phyloP scores from a whole-genome alignment of 441 rosid species.

The Isatis lusitanica region DNA sequence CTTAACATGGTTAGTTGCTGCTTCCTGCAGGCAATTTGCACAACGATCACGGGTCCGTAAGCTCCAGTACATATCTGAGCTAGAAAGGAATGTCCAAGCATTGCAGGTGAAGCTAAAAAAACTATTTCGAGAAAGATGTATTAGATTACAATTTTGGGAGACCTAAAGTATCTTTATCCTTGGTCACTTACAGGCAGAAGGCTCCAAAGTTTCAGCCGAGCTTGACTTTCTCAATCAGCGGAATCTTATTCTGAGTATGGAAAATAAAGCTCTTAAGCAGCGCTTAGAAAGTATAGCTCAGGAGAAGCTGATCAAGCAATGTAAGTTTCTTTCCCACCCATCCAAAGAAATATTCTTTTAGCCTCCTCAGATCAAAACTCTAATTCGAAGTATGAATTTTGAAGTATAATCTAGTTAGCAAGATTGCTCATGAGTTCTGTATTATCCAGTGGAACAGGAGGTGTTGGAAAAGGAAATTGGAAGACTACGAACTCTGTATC shows the following conservation, averaged over 20 bases:
- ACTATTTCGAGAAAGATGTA: background rate
- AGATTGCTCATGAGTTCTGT: constrained; percentile 22
- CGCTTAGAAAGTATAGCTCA: constrained; percentile 85
- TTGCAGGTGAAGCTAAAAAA: constrained; percentile 61
- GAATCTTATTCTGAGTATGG: constrained; percentile 90
- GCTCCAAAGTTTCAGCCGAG: constrained; percentile 89
- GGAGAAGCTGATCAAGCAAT: constrained; percentile 81
- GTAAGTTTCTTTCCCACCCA: constrained; percentile 50
- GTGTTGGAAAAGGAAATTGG: constrained; percentile 95
- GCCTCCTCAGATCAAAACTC: background rate
- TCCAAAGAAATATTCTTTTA: background rate
- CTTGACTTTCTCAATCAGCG: constrained; percentile 95
- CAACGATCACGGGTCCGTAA: constrained; percentile 98
- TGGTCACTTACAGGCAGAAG: constrained; percentile 69
- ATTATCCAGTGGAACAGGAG: constrained; percentile 88
- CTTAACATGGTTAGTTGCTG: constrained; percentile 17
- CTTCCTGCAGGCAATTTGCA: constrained; percentile 89
- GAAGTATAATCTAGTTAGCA: too few relatives aligned
- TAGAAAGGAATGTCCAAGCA: constrained; percentile 96
- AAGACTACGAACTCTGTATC: constrained; percentile 72
- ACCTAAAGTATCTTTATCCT: background rate
- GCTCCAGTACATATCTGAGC: constrained; percentile 98
- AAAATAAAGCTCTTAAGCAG: constrained; percentile 95
- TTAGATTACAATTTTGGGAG: constrained; percentile 5
- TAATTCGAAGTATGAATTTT: background rate